Evolutionary conservation across 179 eudicot species (phyloP), one percentile per base, ranked within the genome.

Genomic region (Drosera spatulata): DNA sequence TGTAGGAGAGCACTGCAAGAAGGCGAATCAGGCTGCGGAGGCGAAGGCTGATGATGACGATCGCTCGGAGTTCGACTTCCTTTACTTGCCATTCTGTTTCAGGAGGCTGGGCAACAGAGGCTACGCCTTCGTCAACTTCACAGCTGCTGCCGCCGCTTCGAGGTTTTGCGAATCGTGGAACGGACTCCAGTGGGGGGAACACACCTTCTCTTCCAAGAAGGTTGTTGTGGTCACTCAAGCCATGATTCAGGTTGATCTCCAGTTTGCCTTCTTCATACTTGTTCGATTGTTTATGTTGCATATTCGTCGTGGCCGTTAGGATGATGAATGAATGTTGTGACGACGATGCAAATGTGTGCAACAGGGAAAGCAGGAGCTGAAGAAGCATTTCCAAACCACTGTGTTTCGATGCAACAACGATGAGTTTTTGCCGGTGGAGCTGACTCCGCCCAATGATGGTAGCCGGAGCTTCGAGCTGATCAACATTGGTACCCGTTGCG

Each of bases 51-150:
- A 4, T 4, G 45, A 7, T 4, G 8, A 4, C 45, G 8, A 4
- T 43, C 45, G 45, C 1, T 59, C 62, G 9, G 62, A 33, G 41
- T 46, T 59, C 14, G 62, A 59, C 5, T 15, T 59, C 1, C 9
- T 59, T 4, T 59, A 59, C 13, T 15, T 59, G 41, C 62, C 62
- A 14, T 49, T 59, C 9, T 49, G 48, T 5, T 59, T 59, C 53
- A 14, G 3, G 5, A 59, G 9, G 9, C 13, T 9, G 15, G 62
- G 62, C 6, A 59, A 59, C 62, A 46, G 38, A 41, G 62, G 62
- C 45, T 43, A 43, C 45, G 45, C 45, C 45, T 43, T 43, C 45
- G 45, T 43, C 45, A 43, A 43, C 45, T 43, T 43, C 8, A 43
- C 45, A 1, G 2, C 45, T 7, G 45, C 45, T 2, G 45, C 5